These are phyloP conservation scores for Monascus ruber DNA, from an alignment of 2,329 filamentous ascomycete species.

Conservation along the genomic window DNA sequence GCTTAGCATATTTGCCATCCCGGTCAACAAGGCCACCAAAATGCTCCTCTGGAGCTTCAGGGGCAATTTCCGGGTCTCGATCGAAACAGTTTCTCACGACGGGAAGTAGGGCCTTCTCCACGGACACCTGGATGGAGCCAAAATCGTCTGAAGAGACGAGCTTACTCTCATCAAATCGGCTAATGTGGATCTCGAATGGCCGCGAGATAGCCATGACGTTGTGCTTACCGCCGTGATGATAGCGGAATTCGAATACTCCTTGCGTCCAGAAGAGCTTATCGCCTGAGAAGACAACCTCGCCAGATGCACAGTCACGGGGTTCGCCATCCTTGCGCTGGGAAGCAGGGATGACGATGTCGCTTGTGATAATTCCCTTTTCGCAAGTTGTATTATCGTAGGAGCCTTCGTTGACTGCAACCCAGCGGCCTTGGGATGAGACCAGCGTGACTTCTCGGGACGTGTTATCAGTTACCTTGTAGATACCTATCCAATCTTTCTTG, in stretches of 20 bases:
- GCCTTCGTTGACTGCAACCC: conserved; percentile 69
- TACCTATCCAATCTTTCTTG: conserved; percentile 86
- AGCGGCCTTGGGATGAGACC: conserved; percentile 75
- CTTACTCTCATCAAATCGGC: conserved; percentile 65
- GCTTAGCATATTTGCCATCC: conserved; percentile 75
- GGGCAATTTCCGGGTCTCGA: conserved; percentile 80
- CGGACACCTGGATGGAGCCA: conserved; percentile 52
- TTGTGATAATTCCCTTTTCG: conserved; percentile 64
- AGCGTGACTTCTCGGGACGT: conserved; percentile 72
- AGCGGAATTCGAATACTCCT: conserved; percentile 91
- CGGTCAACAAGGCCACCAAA: conserved; percentile 80
- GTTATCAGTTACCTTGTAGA: conserved; percentile 95
- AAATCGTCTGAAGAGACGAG: conserved; percentile 46
- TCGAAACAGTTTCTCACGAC: conserved; percentile 89
- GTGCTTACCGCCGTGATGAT: conserved; percentile 87
- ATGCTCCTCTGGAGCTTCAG: conserved; percentile 62
- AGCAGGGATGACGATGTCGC: conserved; percentile 48
- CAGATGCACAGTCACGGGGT: conserved; percentile 52
- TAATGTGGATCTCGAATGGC: conserved; percentile 82
- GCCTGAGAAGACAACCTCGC: conserved; percentile 77
- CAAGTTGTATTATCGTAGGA: conserved; percentile 64
- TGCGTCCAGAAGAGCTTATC: conserved; percentile 97
- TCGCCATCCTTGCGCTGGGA: conserved; percentile 33
- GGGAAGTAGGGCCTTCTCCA: conserved; percentile 68
- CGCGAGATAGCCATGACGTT: conserved; percentile 88